Conservation (phyloP, 768 basidiomycete species). For the Suillus clintonianus region DNA sequence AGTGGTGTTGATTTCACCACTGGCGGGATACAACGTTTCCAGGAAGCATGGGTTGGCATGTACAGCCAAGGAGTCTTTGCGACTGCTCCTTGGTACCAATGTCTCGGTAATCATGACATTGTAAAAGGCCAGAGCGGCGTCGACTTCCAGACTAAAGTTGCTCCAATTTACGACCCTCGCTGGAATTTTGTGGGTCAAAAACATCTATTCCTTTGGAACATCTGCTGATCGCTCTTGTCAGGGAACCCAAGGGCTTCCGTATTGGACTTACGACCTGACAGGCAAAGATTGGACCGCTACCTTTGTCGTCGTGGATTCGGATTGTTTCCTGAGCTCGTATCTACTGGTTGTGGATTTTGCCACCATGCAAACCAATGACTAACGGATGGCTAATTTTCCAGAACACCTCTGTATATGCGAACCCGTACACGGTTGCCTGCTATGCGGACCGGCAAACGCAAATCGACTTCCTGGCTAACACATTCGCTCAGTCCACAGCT, state of each 20-base stretch:
- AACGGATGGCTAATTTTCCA: neutral
- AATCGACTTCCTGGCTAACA: neutral
- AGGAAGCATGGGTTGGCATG: neutral
- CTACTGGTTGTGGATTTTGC: neutral
- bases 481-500: neutral
- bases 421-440: neutral
- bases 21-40: neutral
- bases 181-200: neutral
- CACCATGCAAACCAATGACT: neutral
- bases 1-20: slow-evolving; percentile 1
- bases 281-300: neutral
- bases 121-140: slow-evolving; percentile 2
- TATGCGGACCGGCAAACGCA: neutral
- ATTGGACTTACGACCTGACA: slow-evolving; percentile 2
- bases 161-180: neutral
- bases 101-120: neutral
- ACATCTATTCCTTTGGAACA: neutral
- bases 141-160: slow-evolving; percentile 2
- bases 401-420: slow-evolving; percentile 1
- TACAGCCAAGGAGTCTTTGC: neutral
- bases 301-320: slow-evolving; percentile 1
- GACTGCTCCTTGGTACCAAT: neutral
- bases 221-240: neutral
- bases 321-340: slow-evolving; percentile 1
- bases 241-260: slow-evolving; percentile 1